phyloP scores from a whole-genome alignment of 106 monocot species.

The Iris macrosiphon region DNA sequence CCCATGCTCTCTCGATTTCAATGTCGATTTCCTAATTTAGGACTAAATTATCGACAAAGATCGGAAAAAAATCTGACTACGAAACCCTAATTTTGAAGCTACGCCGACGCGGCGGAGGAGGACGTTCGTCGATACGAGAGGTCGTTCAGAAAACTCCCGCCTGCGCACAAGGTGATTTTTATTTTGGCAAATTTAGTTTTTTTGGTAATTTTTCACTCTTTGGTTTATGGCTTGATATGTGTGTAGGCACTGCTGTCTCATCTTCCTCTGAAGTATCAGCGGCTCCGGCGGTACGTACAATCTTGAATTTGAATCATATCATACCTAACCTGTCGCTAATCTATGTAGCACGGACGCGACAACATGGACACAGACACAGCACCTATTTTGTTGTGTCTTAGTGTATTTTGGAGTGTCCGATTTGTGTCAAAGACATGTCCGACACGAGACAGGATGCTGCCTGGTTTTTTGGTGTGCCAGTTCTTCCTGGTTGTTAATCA shows the following conservation, averaged over 20 bases:
- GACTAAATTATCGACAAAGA: too few relatives aligned
- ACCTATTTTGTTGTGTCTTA: too few relatives aligned
- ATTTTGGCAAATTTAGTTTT: conserved; percentile 5
- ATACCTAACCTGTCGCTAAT: too few relatives aligned
- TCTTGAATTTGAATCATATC: not conserved
- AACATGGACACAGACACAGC: too few relatives aligned
- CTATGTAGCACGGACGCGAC: too few relatives aligned
- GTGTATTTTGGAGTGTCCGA: too few relatives aligned
- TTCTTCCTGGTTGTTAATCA: too few relatives aligned
- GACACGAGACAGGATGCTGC: too few relatives aligned
- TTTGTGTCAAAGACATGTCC: too few relatives aligned
- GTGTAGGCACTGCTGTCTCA: conserved; percentile 76
- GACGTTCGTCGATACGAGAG: conserved; percentile 82
- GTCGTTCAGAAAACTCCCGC: conserved; percentile 71
- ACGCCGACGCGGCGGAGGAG: conserved; percentile 78
- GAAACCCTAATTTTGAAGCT: conserved; percentile 39
- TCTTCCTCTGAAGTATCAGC: conserved; percentile 62
- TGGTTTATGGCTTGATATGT: conserved; percentile 2
- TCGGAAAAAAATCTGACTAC: too few relatives aligned
- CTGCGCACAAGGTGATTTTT: conserved; percentile 63
- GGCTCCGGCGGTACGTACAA: conserved; percentile 53
- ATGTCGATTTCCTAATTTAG: too few relatives aligned
- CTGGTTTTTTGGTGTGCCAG: too few relatives aligned
- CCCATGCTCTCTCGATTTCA: not conserved
- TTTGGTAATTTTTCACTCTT: not conserved